Conservation (phyloP, 257 asterid genomes). For the Nicotiana knightiana region DNA sequence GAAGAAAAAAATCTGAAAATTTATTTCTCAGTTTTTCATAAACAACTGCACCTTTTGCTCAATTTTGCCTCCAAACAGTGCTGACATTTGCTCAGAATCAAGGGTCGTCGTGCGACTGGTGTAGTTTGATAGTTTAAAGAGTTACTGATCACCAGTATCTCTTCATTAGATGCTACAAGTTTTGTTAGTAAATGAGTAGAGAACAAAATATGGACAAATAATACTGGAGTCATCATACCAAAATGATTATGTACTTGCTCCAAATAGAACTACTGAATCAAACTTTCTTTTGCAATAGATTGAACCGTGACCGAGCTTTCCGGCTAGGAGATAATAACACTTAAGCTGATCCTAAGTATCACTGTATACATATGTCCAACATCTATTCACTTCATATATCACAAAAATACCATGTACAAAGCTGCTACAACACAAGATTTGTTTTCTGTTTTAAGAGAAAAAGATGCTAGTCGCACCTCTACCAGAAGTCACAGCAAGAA, state of each 20-base stretch:
- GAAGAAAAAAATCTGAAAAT: not conserved
- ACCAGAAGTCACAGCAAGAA: slow-evolving; percentile 57
- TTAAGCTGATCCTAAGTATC: not conserved
- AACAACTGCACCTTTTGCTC: not conserved
- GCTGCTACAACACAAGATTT: not conserved
- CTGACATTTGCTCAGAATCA: not conserved
- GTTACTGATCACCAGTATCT: not conserved
- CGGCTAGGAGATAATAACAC: not conserved
- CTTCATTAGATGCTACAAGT: not conserved
- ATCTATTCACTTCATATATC: not conserved
- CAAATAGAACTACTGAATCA: not conserved
- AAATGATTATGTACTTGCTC: not conserved
- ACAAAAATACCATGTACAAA: not conserved
- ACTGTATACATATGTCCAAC: not conserved
- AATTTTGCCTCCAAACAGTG: not conserved
- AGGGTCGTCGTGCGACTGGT: not conserved
- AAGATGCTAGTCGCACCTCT: not conserved
- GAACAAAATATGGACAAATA: not conserved
- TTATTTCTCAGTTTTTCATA: not conserved
- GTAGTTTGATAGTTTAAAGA: not conserved
- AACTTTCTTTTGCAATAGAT: not conserved
- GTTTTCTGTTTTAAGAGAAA: not conserved
- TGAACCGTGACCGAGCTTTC: not conserved
- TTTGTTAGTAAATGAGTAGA: not conserved
- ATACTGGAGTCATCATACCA: not conserved